Base-by-base conservation (phyloP, 2,329 filamentous ascomycete species). In the Aspergillus sp. region DNA sequence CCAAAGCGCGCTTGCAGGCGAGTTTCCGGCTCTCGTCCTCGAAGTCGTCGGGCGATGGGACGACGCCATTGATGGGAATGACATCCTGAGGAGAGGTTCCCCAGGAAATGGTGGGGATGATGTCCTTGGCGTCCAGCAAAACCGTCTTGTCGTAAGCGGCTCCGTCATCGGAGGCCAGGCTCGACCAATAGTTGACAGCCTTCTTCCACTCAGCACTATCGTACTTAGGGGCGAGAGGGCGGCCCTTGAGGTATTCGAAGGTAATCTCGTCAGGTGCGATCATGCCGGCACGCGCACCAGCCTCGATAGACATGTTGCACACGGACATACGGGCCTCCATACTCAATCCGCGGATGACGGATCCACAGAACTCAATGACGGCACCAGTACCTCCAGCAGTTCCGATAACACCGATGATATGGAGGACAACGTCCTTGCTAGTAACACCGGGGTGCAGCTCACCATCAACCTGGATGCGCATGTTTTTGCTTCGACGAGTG, bases 261-360 rank as follows among this genome's bases (percentile, higher is more conserved):
- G 95, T 98, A 59, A 83, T 90, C 73, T 97, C 89, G 72, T 99
- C 95, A 5, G 95, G 95, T 10, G 95, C 95, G 60, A 99, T 89
- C 92, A 99, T 96, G 67, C 95, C 95, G 61, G 94, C 94, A 79
- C 95, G 86, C 52, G 95, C 95, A 78, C 95, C 95, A 67, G 85
- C 95, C 82, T 99, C 95, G 68, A 98, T 97, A 14, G 93, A 92
- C 95, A 98, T 98, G 82, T 99, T 99, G 83, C 95, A 98, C 75
- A 99, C 96, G 64, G 93, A 97, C 95, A 99, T 98, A 67, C 95
- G 88, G 49, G 94, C 95, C 79, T 98, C 95, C 86, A 99, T 96
- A 78, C 91, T 96, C 69, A 98, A 83, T 62, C 79, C 81, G 68
- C 92, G 88, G 74, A 99, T 97, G 62, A 95, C 91, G 54, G 93